A percentile compares a stretch with the other conserved stretches of the same genome.
These are phyloP conservation scores for Lolium multiflorum DNA, from an alignment of 176 grass and related monocot genomes.

Conservation along the genomic window DNA sequence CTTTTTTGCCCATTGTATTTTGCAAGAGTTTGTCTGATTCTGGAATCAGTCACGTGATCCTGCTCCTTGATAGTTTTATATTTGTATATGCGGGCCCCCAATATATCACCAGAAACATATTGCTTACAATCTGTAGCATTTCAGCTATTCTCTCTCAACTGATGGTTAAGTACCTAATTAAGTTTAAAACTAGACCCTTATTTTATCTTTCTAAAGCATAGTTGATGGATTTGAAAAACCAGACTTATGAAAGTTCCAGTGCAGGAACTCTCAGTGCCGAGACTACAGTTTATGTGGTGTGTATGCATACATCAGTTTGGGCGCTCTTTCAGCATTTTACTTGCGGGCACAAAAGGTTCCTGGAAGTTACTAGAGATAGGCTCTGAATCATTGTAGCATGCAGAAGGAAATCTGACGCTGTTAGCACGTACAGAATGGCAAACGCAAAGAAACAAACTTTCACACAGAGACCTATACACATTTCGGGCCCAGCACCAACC, in stretches of 20 bases:
- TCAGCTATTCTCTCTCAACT: not conserved
- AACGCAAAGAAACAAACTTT: slow-evolving; percentile 41
- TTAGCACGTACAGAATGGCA: slow-evolving; percentile 26
- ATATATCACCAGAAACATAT: not conserved
- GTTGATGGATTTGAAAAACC: not conserved
- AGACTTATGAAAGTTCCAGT: slow-evolving; percentile 22
- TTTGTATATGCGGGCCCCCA: not conserved
- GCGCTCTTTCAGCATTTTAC: slow-evolving; percentile 14
- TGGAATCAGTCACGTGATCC: not conserved
- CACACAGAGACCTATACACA: slow-evolving; percentile 26
- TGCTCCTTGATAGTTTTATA: not conserved
- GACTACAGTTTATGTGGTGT: slow-evolving; percentile 39
- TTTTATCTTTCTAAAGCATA: not conserved
- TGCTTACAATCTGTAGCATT: not conserved
- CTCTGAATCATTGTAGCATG: not conserved
- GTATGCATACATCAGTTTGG: slow-evolving; percentile 9
- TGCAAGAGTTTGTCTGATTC: not conserved
- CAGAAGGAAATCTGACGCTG: slow-evolving; percentile 19
- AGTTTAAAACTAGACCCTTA: not conserved
- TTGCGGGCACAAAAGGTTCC: slow-evolving; percentile 18
- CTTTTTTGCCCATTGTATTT: not conserved
- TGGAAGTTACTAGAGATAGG: slow-evolving; percentile 29
- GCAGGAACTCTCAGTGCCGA: slow-evolving; percentile 3
- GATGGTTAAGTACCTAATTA: not conserved
- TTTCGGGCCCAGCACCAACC: slow-evolving; percentile 42